Conservation (phyloP, 495 filamentous ascomycete genomes). For the Pseudotulostoma volvatum region DNA sequence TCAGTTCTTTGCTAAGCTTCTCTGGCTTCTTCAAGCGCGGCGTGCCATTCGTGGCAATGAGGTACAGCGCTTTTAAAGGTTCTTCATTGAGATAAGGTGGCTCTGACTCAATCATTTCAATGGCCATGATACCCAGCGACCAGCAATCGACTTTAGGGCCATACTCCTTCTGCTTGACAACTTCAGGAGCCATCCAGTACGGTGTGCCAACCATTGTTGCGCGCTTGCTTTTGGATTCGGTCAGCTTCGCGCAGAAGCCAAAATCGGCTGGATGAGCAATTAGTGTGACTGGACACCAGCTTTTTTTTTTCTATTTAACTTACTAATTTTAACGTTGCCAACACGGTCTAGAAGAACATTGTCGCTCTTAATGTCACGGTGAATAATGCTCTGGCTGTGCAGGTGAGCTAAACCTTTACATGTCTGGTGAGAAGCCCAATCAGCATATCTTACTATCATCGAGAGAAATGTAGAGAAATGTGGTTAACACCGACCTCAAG, state of each 20-base stretch:
- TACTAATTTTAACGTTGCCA: slow-evolving; percentile 97
- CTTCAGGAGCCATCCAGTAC: slow-evolving; percentile 99
- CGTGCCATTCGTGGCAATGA: slow-evolving; percentile 96
- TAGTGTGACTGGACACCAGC: slow-evolving; percentile 3
- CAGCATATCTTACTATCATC: slow-evolving; percentile 28
- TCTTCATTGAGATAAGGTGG: slow-evolving; percentile 97
- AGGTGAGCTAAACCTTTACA: slow-evolving; percentile 89
- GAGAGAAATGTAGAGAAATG: background rate
- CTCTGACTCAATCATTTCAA: slow-evolving; percentile 99
- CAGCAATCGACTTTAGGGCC: slow-evolving; percentile 97
- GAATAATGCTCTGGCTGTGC: slow-evolving; percentile 90
- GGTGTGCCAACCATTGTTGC: slow-evolving; percentile 98
- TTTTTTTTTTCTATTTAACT: slow-evolving; percentile 16
- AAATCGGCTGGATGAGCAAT: slow-evolving; percentile 63
- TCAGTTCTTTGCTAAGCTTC: slow-evolving; percentile 89
- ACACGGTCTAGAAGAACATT: slow-evolving; percentile 88
- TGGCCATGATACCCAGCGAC: slow-evolving; percentile 98
- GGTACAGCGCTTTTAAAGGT: slow-evolving; percentile 84
- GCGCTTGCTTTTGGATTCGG: slow-evolving; percentile 89
- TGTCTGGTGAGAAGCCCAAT: slow-evolving; percentile 62
- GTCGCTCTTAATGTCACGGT: slow-evolving; percentile 98
- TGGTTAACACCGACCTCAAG: slow-evolving; percentile 47
- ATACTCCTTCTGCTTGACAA: slow-evolving; percentile 98
- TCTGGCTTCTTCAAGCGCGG: slow-evolving; percentile 94
- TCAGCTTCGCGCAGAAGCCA: slow-evolving; percentile 97